phyloP scores from a whole-genome alignment of 306 rosid species.

The Dicorynia guianensis region DNA sequence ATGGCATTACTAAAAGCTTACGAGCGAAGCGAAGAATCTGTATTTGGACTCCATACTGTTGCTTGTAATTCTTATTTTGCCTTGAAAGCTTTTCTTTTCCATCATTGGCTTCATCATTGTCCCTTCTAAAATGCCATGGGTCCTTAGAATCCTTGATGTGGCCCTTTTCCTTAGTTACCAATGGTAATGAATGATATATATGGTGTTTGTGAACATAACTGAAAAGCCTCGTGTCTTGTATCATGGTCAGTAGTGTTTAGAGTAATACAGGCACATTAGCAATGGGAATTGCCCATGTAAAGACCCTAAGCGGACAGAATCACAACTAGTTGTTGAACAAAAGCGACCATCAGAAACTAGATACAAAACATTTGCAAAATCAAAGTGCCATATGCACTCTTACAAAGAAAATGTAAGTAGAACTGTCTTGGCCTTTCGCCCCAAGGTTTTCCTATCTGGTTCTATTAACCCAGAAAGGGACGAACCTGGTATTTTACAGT shows the following conservation, averaged over 20 bases:
- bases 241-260: too few species aligned
- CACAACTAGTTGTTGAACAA: background rate
- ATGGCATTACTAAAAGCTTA: background rate
- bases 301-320: background rate
- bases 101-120: background rate
- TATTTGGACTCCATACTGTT: background rate
- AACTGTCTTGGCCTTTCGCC: slow-evolving; percentile 9
- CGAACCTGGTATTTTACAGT: slow-evolving; percentile 42
- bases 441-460: slow-evolving; percentile 24
- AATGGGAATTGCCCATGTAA: too few species aligned
- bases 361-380: background rate
- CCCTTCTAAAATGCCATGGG: background rate
- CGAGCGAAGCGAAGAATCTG: background rate
- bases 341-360: slow-evolving; percentile 1
- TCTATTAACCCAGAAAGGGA: slow-evolving; percentile 1
- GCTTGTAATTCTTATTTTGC: background rate
- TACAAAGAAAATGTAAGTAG: background rate
- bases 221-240: too few species aligned
- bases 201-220: too few species aligned
- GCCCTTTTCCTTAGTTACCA: background rate
- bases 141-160: too few species aligned
- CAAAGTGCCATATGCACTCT: slow-evolving; percentile 14
- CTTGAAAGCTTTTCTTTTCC: too few species aligned
- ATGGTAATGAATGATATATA: too few species aligned
- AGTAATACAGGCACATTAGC: too few species aligned